These are phyloP conservation scores for Pyrus hybrid DNA, from an alignment of 331 rosid species.

Conservation along the genomic window DNA sequence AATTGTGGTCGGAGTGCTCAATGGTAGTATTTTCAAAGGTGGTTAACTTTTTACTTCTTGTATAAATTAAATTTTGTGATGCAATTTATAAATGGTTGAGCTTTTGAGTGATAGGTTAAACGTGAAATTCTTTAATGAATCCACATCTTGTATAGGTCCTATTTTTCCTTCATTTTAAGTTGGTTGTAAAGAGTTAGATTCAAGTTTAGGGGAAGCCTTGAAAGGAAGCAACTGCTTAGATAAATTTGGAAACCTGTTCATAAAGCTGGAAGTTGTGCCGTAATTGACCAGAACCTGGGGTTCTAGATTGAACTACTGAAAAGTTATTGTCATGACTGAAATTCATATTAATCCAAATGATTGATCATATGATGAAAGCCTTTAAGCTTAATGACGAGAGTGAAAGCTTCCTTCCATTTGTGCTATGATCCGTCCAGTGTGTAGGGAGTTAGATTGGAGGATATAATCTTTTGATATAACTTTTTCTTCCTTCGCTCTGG, in stretches of 20 bases:
- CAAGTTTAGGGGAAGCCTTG: not conserved
- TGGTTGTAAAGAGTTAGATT: not conserved
- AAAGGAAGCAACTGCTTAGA: not conserved
- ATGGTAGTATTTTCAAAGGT: not conserved
- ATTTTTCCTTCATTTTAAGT: not conserved
- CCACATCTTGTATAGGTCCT: not conserved
- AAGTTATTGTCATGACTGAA: not conserved
- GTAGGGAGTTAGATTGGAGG: not conserved
- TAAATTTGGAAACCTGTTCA: not conserved
- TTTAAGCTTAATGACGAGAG: not conserved
- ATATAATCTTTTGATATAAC: not conserved
- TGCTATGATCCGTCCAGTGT: not conserved
- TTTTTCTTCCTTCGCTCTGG: not conserved
- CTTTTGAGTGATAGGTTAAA: not conserved
- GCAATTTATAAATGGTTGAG: not conserved
- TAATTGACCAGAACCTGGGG: not conserved
- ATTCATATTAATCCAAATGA: not conserved
- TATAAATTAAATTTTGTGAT: not conserved
- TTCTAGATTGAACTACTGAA: not conserved
- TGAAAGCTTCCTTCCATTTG: not conserved
- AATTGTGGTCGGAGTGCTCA: not conserved
- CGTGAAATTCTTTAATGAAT: not conserved
- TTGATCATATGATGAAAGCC: not conserved
- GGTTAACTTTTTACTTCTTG: not conserved
- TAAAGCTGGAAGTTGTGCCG: not conserved